phyloP scores from a whole-genome alignment of 352 stramenopile genomes.

The Phytophthora palmivora region DNA sequence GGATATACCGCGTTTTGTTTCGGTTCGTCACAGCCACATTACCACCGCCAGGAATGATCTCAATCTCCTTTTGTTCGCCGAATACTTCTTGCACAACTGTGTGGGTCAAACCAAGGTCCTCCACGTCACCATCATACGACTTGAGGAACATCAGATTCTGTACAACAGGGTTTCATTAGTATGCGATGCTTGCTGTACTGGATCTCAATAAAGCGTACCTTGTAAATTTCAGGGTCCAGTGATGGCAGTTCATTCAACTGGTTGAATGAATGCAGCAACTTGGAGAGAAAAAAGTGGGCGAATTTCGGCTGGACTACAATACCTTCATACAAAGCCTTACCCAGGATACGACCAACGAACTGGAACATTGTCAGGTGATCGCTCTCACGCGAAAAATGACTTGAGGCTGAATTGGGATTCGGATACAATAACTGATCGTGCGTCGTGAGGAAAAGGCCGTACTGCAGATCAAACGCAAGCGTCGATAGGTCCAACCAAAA shows the following conservation, averaged over 20 bases:
- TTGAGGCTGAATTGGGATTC: constrained; percentile 90
- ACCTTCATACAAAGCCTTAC: constrained; percentile 96
- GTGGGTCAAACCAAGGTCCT: constrained; percentile 93
- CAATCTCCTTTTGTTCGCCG: constrained; percentile 79
- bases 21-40: constrained; percentile 90
- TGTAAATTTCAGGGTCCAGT: constrained; percentile 95
- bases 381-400: constrained; percentile 74
- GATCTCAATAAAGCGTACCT: constrained; percentile 42
- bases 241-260: constrained; percentile 91
- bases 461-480: constrained; percentile 94
- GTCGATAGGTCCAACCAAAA: constrained; percentile 93
- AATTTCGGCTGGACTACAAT: constrained; percentile 97
- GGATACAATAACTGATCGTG: constrained; percentile 92
- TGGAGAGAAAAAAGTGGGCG: constrained; percentile 95
- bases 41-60: constrained; percentile 90
- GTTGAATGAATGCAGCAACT: constrained; percentile 87
- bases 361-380: constrained; percentile 94
- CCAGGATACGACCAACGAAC: constrained; percentile 95
- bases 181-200: neutral
- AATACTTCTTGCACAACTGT: constrained; percentile 90
- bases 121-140: constrained; percentile 93
- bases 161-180: neutral
- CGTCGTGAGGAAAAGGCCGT: constrained; percentile 86
- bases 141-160: constrained; percentile 97
- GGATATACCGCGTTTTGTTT: constrained; percentile 97